Conservation (phyloP, 2,329 filamentous ascomycete genomes). For the Microdochium trichocladiopsis region DNA sequence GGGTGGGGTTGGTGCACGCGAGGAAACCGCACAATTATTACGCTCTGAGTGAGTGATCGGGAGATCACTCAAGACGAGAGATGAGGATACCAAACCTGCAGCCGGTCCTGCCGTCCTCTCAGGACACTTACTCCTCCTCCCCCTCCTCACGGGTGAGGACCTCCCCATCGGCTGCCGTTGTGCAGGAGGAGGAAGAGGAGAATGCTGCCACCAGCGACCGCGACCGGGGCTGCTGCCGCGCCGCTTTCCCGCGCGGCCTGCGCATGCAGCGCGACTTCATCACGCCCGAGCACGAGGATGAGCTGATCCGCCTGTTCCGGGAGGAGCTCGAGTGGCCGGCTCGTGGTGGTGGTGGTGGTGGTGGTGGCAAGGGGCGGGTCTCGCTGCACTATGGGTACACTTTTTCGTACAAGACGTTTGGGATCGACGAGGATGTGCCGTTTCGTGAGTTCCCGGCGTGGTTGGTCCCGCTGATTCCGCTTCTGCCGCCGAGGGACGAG, state of each 20-base stretch:
- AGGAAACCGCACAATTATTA: no score
- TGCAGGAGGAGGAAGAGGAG: not conserved
- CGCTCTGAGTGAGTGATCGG: no score
- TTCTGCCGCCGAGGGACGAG: conserved; percentile 6
- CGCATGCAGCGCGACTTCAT: conserved; percentile 40
- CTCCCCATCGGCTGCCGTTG: not conserved
- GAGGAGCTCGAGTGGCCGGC: conserved; percentile 38
- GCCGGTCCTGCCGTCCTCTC: not conserved
- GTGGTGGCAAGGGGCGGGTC: conserved; percentile 31
- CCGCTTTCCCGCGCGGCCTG: conserved; percentile 24
- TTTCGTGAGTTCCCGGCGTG: conserved; percentile 44
- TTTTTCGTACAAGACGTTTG: conserved; percentile 53
- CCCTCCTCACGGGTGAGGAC: not conserved
- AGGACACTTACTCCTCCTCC: not conserved
- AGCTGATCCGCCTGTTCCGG: conserved; percentile 35
- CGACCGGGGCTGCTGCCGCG: not conserved
- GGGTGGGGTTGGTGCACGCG: no score
- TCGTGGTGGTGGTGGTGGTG: not conserved
- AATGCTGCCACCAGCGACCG: not conserved
- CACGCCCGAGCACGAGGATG: conserved; percentile 32
- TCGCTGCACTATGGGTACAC: conserved; percentile 50
- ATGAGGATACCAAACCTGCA: not conserved
- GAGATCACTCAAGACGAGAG: not conserved
- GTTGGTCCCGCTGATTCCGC: conserved; percentile 39
- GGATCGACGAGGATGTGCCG: conserved; percentile 39